phyloP scores from a whole-genome alignment of 2,329 filamentous ascomycete genomes.

The Lecanicillium sp. region DNA sequence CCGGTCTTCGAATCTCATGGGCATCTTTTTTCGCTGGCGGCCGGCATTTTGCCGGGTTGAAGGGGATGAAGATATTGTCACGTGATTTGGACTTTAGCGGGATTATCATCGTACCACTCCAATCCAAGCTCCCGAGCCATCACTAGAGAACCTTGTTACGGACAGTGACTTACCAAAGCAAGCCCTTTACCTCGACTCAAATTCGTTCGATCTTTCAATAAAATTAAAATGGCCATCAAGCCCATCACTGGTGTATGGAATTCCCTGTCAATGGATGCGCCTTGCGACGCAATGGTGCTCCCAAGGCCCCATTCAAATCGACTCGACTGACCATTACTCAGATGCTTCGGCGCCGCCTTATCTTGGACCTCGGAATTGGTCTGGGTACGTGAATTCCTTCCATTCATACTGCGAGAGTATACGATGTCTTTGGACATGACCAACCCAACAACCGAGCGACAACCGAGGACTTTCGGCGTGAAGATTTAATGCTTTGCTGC shows the following conservation, averaged over 20 bases:
- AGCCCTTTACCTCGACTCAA: constrained; percentile 13
- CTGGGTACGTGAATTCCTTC: constrained; percentile 36
- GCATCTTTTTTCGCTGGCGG: constrained; percentile 13
- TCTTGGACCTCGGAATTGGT: constrained; percentile 46
- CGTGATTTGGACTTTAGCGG: constrained; percentile 19
- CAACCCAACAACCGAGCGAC: background rate
- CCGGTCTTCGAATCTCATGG: constrained; percentile 1
- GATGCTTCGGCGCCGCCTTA: constrained; percentile 54
- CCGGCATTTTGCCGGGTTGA: constrained; percentile 11
- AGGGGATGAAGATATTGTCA: constrained; percentile 6
- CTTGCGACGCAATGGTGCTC: constrained; percentile 1
- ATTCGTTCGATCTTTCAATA: constrained; percentile 14
- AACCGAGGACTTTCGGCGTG: background rate
- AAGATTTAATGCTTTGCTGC: background rate
- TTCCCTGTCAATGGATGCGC: constrained; percentile 21
- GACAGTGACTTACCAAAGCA: constrained; percentile 14
- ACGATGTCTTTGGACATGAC: background rate
- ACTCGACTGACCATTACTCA: constrained; percentile 27
- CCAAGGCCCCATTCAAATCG: background rate
- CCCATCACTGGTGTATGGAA: constrained; percentile 53
- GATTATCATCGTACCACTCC: constrained; percentile 23
- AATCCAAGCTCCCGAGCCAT: constrained; percentile 1
- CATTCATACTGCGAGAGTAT: background rate
- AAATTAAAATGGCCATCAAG: constrained; percentile 42
- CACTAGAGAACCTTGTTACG: constrained; percentile 11